Conservation (phyloP, 2,329 filamentous ascomycete species). For the Alternaria longipes region DNA sequence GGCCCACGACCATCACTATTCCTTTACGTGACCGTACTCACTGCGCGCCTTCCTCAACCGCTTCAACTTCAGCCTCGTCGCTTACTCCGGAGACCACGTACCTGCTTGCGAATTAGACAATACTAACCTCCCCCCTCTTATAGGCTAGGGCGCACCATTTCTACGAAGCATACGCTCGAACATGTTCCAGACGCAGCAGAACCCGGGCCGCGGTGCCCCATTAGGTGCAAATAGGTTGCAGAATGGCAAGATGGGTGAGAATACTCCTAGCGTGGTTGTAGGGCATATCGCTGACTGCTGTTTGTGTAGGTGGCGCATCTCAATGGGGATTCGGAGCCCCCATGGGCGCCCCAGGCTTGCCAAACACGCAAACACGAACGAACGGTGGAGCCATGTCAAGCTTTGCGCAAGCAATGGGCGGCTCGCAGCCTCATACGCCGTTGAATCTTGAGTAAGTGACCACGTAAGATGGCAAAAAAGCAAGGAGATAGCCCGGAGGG, state of each 20-base stretch:
- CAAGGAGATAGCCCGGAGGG: neutral
- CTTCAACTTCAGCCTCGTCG: neutral
- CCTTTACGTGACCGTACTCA: neutral
- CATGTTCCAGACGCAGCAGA: constrained; percentile 61
- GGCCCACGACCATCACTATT: neutral
- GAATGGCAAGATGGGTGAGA: constrained; percentile 64
- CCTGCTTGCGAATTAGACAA: constrained; percentile 4
- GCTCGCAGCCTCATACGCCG: constrained; percentile 62
- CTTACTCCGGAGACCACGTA: neutral
- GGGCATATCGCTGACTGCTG: constrained; percentile 29
- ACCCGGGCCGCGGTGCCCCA: constrained; percentile 58
- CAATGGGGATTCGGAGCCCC: constrained; percentile 67
- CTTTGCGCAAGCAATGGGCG: constrained; percentile 66
- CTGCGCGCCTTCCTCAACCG: constrained; percentile 5
- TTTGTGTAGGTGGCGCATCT: constrained; percentile 59
- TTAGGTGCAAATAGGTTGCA: constrained; percentile 60
- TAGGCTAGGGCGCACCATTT: constrained; percentile 61
- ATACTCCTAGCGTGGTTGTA: neutral
- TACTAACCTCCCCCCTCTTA: constrained; percentile 23
- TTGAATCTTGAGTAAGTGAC: constrained; percentile 66
- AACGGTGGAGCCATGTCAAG: constrained; percentile 60
- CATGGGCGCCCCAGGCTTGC: constrained; percentile 62
- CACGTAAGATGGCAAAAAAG: constrained; percentile 13
- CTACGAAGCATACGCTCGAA: constrained; percentile 62
- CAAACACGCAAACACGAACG: constrained; percentile 60